Conservation (phyloP, 768 basidiomycete genomes). For the Lyophyllum semitale region DNA sequence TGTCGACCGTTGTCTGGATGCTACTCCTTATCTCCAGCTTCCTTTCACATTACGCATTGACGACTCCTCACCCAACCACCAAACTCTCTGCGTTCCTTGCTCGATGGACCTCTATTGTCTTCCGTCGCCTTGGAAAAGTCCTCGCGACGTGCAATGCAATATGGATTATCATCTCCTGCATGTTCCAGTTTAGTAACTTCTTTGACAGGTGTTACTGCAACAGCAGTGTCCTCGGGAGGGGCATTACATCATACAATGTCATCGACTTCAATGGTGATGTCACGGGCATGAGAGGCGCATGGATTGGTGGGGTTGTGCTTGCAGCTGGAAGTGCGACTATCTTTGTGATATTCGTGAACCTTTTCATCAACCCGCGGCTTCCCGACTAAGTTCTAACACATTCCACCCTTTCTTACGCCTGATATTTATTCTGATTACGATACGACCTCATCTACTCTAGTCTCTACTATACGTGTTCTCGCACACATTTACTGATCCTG, state of each 20-base stretch:
- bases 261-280: conserved; percentile 26
- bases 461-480: too few species aligned
- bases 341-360: conserved; percentile 29
- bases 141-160: conserved; percentile 31
- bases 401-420: not conserved
- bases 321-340: conserved; percentile 21
- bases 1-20: conserved; percentile 35
- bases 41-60: conserved; percentile 27
- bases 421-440: not conserved
- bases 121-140: conserved; percentile 31
- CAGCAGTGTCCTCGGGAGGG: conserved; percentile 30
- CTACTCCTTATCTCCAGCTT: conserved; percentile 29
- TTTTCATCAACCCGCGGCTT: conserved; percentile 24
- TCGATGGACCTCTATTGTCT: conserved; percentile 19
- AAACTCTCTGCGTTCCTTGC: conserved; percentile 9
- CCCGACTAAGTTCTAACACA: conserved; percentile 4
- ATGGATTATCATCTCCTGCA: conserved; percentile 29
- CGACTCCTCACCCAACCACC: not conserved
- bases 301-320: conserved; percentile 38
- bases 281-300: conserved; percentile 26
- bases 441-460: not conserved
- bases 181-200: conserved; percentile 35
- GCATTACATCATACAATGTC: conserved; percentile 29
- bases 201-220: conserved; percentile 39
- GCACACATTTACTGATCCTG: too few species aligned